Evolutionary conservation across 129 eudicot genomes (phyloP).

Genomic region (carrot (Daucus carota)): DNA sequence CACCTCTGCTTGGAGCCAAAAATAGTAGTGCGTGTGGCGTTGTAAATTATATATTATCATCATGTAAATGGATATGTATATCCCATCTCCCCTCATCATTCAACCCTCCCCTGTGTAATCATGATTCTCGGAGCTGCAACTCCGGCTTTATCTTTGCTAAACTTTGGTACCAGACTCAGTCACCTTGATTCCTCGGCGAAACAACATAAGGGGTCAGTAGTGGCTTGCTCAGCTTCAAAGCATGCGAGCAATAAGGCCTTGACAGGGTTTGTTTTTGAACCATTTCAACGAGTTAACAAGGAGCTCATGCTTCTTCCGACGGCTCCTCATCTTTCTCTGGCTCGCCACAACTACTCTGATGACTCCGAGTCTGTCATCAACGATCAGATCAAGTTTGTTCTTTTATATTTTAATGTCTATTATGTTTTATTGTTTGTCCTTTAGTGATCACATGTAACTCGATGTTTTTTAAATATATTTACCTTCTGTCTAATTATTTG

Average conservation of each 20-base stretch:
- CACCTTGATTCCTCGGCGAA: conserved; percentile 19
- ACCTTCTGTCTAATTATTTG: not conserved
- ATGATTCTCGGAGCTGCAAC: conserved; percentile 1
- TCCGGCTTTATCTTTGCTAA: not conserved
- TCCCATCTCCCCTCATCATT: not conserved
- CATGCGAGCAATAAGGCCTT: conserved; percentile 47
- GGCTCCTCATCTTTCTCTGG: conserved; percentile 67
- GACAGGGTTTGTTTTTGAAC: conserved; percentile 74
- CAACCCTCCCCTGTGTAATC: not conserved
- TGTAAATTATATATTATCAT: not conserved
- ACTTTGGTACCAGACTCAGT: no score
- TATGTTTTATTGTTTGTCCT: not conserved
- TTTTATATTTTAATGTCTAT: not conserved
- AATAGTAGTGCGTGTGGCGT: not conserved
- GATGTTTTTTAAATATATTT: no score
- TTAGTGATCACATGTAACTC: no score
- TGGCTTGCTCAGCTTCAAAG: conserved; percentile 46
- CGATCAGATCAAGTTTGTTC: conserved; percentile 78
- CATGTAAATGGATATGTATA: not conserved
- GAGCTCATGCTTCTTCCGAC: conserved; percentile 70
- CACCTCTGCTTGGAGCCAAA: not conserved
- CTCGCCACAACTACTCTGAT: conserved; percentile 69
- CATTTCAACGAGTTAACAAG: conserved; percentile 85
- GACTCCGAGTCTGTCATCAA: conserved; percentile 68
- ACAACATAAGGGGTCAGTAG: conserved; percentile 7